phyloP scores from a whole-genome alignment of 495 filamentous ascomycete species.

The Podospora comata region DNA sequence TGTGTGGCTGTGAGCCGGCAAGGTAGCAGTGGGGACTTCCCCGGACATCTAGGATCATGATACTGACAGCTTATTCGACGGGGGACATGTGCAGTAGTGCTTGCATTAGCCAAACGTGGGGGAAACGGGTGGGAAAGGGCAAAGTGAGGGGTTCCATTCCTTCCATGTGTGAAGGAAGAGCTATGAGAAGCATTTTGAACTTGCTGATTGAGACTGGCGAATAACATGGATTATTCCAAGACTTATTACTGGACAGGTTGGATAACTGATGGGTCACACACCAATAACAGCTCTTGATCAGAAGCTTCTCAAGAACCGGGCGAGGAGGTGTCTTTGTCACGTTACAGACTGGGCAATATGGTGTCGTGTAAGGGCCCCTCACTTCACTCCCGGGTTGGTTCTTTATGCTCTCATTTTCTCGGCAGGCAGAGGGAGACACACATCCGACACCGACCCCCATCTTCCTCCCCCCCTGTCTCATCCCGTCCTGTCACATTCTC shows the following conservation, averaged over 20 bases:
- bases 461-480: not conserved
- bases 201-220: not conserved
- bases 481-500: not conserved
- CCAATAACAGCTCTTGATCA: not conserved
- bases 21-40: not conserved
- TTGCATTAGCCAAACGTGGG: slow-evolving; percentile 42
- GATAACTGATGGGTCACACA: not conserved
- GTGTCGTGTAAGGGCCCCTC: not conserved
- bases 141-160: not conserved
- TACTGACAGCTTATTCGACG: not conserved
- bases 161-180: not conserved
- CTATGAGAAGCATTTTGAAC: not conserved
- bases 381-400: not conserved
- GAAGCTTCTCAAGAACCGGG: not conserved
- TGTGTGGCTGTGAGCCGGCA: not conserved
- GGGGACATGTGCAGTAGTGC: slow-evolving; percentile 21
- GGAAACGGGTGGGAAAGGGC: slow-evolving; percentile 22
- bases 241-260: not conserved
- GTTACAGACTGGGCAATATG: not conserved
- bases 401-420: not conserved
- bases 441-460: not conserved
- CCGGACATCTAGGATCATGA: not conserved
- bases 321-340: not conserved
- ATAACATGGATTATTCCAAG: not conserved
- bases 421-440: not conserved